phyloP scores from a whole-genome alignment of 1,284 basidiomycete genomes.

The Pseudozyma sp. region DNA sequence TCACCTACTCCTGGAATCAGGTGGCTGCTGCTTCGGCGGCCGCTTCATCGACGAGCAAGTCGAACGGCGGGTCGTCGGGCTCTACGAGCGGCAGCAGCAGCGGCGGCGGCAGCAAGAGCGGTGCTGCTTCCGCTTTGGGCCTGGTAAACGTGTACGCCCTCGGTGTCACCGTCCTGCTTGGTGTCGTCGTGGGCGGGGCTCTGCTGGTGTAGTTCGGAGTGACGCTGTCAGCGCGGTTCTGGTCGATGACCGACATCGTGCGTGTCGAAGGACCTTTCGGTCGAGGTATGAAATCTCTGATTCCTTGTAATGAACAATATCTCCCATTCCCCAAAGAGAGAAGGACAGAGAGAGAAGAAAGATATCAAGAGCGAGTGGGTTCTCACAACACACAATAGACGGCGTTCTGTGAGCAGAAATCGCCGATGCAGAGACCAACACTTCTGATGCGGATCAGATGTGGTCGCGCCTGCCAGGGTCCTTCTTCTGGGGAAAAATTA shows the following conservation, averaged over 20 bases:
- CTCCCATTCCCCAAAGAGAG: too few species aligned
- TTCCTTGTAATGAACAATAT: not conserved
- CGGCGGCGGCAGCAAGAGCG: constrained; percentile 20
- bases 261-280: too few species aligned
- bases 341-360: too few species aligned
- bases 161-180: constrained; percentile 18
- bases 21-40: constrained; percentile 21
- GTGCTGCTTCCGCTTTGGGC: constrained; percentile 13
- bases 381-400: too few species aligned
- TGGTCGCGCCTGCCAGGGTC: not conserved
- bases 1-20: constrained; percentile 62
- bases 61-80: constrained; percentile 2
- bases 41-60: constrained; percentile 7
- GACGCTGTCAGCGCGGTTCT: too few species aligned
- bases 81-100: constrained; percentile 7
- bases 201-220: constrained; percentile 9
- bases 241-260: not conserved
- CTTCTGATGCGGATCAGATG: too few species aligned
- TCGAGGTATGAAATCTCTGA: too few species aligned
- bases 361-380: too few species aligned
- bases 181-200: constrained; percentile 19
- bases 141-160: constrained; percentile 14
- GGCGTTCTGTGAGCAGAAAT: too few species aligned
- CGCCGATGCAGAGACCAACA: too few species aligned
- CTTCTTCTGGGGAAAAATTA: not conserved